Evolutionary conservation across 2,329 filamentous ascomycete species (phyloP), one percentile per base, ranked within the genome.

Genomic region (Magnaporthiopsis incrustans): DNA sequence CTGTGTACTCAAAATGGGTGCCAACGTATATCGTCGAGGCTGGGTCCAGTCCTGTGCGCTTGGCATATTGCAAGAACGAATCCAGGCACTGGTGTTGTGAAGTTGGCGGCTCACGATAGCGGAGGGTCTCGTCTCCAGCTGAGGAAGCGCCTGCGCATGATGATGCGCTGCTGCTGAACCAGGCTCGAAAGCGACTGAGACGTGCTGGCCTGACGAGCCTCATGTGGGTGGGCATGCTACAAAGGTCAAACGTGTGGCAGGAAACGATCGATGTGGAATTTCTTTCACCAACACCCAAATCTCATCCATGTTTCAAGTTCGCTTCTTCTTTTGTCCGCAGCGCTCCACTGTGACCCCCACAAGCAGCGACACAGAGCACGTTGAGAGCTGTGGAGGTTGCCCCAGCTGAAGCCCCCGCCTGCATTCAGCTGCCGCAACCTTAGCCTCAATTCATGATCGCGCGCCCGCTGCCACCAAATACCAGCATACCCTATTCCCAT

Each of bases 1-100:
- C 83, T 0, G 79, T 85, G 77, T 94, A 94, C 74, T 95, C 91
- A 77, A 90, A 94, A 72, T 84, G 84, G 0, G 90, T 94, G 68
- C 91, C 91, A 57, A 87, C 78, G 72, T 87, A 93, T 59, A 86
- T 81, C 0, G 85, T 86, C 22, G 83, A 85, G 5, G 73, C 76
- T 0, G 77, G 73, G 67, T 84, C 80, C 27, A 92, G 78, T 0
- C 81, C 78, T 0, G 77, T 81, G 61, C 82, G 82, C 26, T 79
- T 73, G 6, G 87, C 87, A 73, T 92, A 87, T 32, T 81, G 77
- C 33, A 89, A 73, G 72, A 92, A 94, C 0, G 86, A 84, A 1
- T 78, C 68, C 4, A 92, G 79, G 70, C 89, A 82, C 67, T 85
- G 77, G 73, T 93, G 90, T 59, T 84, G 77, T 30, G 75, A 72